Evolutionary conservation across 1,284 basidiomycete species (phyloP), one percentile per base, ranked within the genome.

Genomic region (Sporisorium reilianum): DNA sequence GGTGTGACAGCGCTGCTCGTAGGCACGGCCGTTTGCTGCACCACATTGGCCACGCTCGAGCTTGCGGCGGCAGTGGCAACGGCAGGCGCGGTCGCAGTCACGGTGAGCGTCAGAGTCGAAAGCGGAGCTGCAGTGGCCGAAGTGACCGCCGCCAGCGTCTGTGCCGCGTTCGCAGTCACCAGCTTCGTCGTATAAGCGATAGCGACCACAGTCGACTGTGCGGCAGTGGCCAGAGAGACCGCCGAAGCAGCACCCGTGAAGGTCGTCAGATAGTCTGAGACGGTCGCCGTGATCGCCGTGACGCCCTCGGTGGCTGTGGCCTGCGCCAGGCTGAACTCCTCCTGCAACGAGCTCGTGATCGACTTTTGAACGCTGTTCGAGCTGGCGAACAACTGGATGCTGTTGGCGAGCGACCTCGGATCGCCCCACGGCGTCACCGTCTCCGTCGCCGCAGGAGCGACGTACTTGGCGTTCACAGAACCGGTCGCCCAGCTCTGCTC

Each of bases 381-480:
- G 56, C 72, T 75, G 28, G 74, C 74, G 12, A 64, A 28, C 5
- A 61, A 40, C 56, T 76, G 56, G 20, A 76, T 76, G 42, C 69
- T 72, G 23, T 58, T 42, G 16, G 74, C 74, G 8, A 76, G 55
- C 12, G 61, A 36, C 30, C 74, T 49, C 12, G 74, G 69, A 42
- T 76, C 74, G 3, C 74, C 74, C 74, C 74, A 76, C 2, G 74
- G 62, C 14, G 25, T 58, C 40, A 41, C 41, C 4, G 74, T 72
- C 6, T 72, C 69, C 2, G 74, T 76, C 4, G 61, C 53, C 8
- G 59, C 60, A 3, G 74, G 74, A 25, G 53, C 65, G 23, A 57
- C 30, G 44, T 59, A 75, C 26, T 61, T 63, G 5, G 26, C 26
- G 20, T 36, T 53, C 2, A 45, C 51, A 22, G 60, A 25, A 5